phyloP scores from a whole-genome alignment of 768 basidiomycete genomes.

The Podaxis pistillaris region DNA sequence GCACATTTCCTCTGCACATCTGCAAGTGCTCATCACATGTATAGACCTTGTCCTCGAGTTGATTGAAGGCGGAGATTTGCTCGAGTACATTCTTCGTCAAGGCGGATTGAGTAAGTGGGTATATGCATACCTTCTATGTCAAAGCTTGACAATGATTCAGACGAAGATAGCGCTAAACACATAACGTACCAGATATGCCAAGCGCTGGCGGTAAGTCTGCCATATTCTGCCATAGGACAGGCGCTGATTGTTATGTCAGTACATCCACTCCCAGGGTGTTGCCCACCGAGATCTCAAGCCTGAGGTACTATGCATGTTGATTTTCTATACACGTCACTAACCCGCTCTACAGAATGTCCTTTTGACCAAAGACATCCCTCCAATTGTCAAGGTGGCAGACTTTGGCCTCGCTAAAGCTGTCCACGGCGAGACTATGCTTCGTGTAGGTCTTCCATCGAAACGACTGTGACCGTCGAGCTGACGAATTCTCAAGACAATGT shows the following conservation, averaged over 20 bases:
- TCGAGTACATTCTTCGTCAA: slow-evolving; percentile 70
- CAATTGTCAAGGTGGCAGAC: slow-evolving; percentile 86
- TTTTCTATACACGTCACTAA: background rate
- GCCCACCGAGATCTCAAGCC: slow-evolving; percentile 95
- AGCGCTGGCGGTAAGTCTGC: slow-evolving; percentile 58
- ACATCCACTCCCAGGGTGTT: slow-evolving; percentile 73
- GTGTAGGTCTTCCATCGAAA: slow-evolving; percentile 41
- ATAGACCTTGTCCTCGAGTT: slow-evolving; percentile 81
- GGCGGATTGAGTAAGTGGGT: slow-evolving; percentile 56
- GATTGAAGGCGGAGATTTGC: slow-evolving; percentile 84
- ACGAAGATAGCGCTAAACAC: slow-evolving; percentile 57
- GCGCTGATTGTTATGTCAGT: slow-evolving; percentile 29
- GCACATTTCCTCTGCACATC: slow-evolving; percentile 20
- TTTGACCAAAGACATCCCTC: slow-evolving; percentile 68
- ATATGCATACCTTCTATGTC: background rate
- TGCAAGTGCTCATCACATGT: slow-evolving; percentile 17
- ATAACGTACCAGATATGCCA: slow-evolving; percentile 84
- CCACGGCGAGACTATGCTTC: slow-evolving; percentile 72
- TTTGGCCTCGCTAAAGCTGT: slow-evolving; percentile 96
- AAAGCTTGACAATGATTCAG: slow-evolving; percentile 26
- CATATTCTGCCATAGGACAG: background rate
- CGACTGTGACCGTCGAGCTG: slow-evolving; percentile 2
- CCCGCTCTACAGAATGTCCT: slow-evolving; percentile 66
- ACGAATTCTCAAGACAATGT: slow-evolving; percentile 68
- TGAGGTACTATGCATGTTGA: slow-evolving; percentile 44